Evolutionary conservation across 257 asterid genomes (phyloP).

Genomic region (Scutellaria barbata): DNA sequence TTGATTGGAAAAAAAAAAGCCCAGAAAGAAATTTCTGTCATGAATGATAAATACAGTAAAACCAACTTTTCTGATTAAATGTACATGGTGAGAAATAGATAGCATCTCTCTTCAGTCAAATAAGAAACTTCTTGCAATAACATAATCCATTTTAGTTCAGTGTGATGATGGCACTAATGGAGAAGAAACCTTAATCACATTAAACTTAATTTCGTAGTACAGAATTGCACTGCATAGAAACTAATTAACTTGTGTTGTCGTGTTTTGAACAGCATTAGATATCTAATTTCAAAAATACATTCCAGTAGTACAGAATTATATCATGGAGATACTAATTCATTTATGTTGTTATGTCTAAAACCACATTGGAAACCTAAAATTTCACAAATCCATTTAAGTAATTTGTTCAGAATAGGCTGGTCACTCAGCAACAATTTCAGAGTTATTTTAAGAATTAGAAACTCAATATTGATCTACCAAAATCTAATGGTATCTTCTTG

Average conservation of each 20-base stretch:
- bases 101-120: background rate
- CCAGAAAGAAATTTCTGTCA: background rate
- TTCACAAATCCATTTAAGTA: background rate
- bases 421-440: background rate
- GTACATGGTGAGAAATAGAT: background rate
- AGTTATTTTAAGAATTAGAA: background rate
- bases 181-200: conserved; percentile 3
- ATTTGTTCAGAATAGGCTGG: background rate
- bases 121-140: background rate
- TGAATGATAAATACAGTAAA: conserved; percentile 17
- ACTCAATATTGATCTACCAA: background rate
- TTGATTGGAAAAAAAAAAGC: background rate
- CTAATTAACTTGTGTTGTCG: too few relatives aligned
- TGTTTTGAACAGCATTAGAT: too few relatives aligned
- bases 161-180: background rate
- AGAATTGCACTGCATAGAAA: background rate
- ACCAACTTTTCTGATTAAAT: conserved; percentile 10
- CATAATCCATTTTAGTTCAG: background rate
- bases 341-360: conserved; percentile 4
- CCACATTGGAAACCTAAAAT: background rate
- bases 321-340: background rate
- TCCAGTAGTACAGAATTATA: too few relatives aligned
- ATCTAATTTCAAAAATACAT: too few relatives aligned
- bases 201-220: background rate
- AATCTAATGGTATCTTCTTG: background rate